These are phyloP conservation scores for Geranomyces michiganensis DNA, from an alignment of 192 early-diverging fungal genomes.

Conservation along the genomic window DNA sequence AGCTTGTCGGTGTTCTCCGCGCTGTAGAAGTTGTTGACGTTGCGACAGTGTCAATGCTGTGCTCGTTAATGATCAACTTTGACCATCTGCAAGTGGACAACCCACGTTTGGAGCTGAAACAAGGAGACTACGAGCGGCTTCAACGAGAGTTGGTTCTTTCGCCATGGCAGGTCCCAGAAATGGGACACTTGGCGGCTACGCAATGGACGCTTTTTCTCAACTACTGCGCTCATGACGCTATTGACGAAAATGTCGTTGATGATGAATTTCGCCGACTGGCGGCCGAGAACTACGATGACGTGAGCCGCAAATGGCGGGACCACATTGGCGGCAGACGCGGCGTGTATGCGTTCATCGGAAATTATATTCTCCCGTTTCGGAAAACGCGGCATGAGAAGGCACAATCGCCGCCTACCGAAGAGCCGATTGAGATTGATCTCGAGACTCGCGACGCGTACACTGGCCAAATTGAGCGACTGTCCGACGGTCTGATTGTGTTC, in stretches of 20 bases:
- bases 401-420: background rate
- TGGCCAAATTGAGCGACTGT: conserved; percentile 12
- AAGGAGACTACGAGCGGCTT: background rate
- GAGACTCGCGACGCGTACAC: conserved; percentile 18
- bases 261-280: background rate
- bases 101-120: background rate
- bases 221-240: background rate
- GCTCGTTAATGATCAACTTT: conserved; percentile 6
- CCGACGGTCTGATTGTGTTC: conserved; percentile 16
- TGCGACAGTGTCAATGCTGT: conserved; percentile 18
- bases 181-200: conserved; percentile 14
- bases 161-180: conserved; percentile 18
- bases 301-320: conserved; percentile 22
- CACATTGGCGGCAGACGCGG: background rate
- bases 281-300: conserved; percentile 3
- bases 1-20: conserved; percentile 9
- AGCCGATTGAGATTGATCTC: background rate
- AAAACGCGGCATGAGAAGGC: conserved; percentile 7
- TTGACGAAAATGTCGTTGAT: conserved; percentile 3
- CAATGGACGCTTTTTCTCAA: conserved; percentile 25
- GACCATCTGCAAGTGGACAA: conserved; percentile 1
- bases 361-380: conserved; percentile 24
- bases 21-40: conserved; percentile 1
- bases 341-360: conserved; percentile 21
- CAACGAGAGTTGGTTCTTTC: background rate